Conservation (phyloP, 768 basidiomycete genomes). For the Hydnomerulius pinastri region DNA sequence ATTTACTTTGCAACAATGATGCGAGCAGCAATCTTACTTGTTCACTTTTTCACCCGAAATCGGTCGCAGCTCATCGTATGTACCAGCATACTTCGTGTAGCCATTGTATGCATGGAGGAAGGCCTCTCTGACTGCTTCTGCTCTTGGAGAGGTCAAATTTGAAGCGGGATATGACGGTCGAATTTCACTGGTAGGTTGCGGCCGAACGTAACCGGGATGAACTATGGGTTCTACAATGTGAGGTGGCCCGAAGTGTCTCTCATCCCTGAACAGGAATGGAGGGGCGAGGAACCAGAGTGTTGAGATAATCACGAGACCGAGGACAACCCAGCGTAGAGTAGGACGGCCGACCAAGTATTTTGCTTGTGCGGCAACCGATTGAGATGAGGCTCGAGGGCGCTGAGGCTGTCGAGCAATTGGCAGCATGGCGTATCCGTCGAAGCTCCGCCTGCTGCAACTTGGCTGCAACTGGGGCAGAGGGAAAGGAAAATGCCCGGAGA, state of each 20-base stretch:
- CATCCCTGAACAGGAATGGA: neutral
- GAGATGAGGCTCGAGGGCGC: neutral
- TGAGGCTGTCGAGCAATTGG: constrained; percentile 3
- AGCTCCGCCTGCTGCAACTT: neutral
- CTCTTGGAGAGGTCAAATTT: constrained; percentile 40
- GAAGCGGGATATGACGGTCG: neutral
- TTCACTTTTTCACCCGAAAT: constrained; percentile 44
- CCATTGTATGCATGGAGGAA: constrained; percentile 60
- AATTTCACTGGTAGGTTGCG: neutral
- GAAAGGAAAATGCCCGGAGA: neutral
- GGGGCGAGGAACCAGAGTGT: neutral
- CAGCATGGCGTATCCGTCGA: neutral
- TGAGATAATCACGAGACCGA: constrained; percentile 4
- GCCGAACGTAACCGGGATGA: constrained; percentile 1
- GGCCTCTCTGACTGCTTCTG: constrained; percentile 50
- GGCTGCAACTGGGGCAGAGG: too few relatives aligned
- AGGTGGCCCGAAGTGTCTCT: neutral
- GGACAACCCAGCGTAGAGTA: constrained; percentile 3
- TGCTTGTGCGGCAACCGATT: neutral
- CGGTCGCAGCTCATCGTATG: constrained; percentile 55
- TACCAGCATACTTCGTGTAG: constrained; percentile 50
- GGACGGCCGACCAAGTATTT: neutral
- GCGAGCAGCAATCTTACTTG: constrained; percentile 42
- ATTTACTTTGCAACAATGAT: neutral
- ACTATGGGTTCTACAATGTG: neutral